Conservation (phyloP, 208 protist genomes). For the Leishmania lainsoni region DNA sequence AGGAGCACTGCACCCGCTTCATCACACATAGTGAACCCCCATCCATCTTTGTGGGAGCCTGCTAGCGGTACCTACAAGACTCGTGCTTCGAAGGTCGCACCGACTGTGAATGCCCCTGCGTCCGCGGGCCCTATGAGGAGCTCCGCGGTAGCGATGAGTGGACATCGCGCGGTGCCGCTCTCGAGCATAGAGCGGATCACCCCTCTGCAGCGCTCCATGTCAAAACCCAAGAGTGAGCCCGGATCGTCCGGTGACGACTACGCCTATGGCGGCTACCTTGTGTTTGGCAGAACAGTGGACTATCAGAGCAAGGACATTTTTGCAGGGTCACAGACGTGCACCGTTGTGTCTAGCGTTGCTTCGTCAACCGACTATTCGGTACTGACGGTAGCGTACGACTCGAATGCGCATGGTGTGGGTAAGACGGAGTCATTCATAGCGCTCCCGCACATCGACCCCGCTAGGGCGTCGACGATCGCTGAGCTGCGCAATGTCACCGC, state of each 20-base stretch:
- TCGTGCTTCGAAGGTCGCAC: neutral
- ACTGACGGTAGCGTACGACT: conserved; percentile 7
- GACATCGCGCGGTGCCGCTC: neutral
- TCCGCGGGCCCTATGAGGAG: neutral
- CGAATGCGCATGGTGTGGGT: neutral
- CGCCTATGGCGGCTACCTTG: neutral
- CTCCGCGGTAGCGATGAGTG: neutral
- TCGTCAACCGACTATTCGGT: conserved; percentile 18
- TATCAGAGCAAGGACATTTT: neutral
- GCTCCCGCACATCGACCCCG: neutral
- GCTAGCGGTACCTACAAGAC: neutral
- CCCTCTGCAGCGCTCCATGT: too few relatives aligned
- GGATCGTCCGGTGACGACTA: neutral
- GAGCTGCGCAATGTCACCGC: neutral
- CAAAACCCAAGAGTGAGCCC: neutral
- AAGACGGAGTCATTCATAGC: neutral
- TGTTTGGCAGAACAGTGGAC: neutral
- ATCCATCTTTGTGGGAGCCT: neutral
- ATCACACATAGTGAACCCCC: neutral
- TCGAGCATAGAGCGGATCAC: neutral
- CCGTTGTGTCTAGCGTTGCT: neutral
- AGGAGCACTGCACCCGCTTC: neutral
- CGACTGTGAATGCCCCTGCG: neutral
- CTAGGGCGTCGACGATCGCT: neutral
- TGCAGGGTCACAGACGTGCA: neutral